phyloP scores from a whole-genome alignment of 345 rosid species.

The Boechera retrofracta region DNA sequence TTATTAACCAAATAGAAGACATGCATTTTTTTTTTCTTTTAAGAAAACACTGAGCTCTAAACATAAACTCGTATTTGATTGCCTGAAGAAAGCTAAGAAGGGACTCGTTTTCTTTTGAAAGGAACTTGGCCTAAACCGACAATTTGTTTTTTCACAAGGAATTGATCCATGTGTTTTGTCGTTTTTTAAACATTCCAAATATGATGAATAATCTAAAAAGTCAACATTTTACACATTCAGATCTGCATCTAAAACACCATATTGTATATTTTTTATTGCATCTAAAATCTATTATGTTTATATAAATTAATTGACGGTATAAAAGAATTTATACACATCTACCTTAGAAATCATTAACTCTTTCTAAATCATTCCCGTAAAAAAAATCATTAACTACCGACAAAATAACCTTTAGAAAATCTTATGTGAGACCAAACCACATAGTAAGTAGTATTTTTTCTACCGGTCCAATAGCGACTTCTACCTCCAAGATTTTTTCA shows the following conservation, averaged over 20 bases:
- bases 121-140: slow-evolving; percentile 24
- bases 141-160: background rate
- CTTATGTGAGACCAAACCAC: background rate
- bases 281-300: background rate
- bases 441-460: background rate
- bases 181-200: background rate
- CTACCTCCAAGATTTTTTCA: background rate
- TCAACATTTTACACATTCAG: slow-evolving; percentile 21
- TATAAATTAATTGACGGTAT: background rate
- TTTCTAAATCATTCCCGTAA: background rate
- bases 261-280: no score
- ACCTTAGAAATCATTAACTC: background rate
- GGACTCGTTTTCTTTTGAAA: slow-evolving; percentile 17
- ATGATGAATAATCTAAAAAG: background rate
- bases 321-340: background rate
- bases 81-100: background rate
- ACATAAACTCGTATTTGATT: background rate
- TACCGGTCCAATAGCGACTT: slow-evolving; percentile 28
- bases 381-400: slow-evolving; percentile 30
- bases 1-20: background rate
- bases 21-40: background rate
- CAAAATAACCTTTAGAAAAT: slow-evolving; percentile 13
- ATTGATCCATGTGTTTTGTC: slow-evolving; percentile 16
- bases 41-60: background rate
- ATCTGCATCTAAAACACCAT: background rate